Evolutionary conservation across 768 basidiomycete species (phyloP).

Genomic region (Hygrocybe coccinea): DNA sequence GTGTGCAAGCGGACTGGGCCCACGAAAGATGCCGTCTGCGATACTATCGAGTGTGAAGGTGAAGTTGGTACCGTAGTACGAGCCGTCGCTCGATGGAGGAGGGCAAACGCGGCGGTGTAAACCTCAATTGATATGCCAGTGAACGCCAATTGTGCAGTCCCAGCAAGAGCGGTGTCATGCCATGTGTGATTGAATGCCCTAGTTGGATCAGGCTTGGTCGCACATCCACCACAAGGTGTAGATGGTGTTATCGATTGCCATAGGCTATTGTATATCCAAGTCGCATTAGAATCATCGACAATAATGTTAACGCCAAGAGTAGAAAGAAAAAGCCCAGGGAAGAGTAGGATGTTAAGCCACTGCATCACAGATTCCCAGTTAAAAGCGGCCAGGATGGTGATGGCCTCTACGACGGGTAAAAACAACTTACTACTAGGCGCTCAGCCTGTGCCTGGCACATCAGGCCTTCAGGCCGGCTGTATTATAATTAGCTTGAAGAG

Average conservation of each 20-base stretch:
- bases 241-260: not conserved
- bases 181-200: slow-evolving; percentile 1
- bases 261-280: not conserved
- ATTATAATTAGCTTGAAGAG: too few species aligned
- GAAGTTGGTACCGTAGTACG: slow-evolving; percentile 1
- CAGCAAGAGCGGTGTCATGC: not conserved
- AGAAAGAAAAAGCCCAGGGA: not conserved
- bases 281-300: not conserved
- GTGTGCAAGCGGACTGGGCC: not conserved
- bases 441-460: too few species aligned
- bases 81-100: not conserved
- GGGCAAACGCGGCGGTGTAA: slow-evolving; percentile 4
- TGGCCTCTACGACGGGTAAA: too few species aligned
- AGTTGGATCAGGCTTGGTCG: not conserved
- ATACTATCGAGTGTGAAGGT: slow-evolving; percentile 2
- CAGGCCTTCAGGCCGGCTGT: too few species aligned
- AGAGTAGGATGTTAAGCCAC: too few species aligned
- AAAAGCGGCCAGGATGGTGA: too few species aligned
- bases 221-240: not conserved
- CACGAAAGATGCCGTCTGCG: not conserved
- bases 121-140: not conserved
- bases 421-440: too few species aligned
- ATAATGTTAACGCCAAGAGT: not conserved
- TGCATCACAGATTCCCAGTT: too few species aligned
- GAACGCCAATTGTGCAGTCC: not conserved